Base-by-base conservation (phyloP, 2,329 filamentous ascomycete species). In the Metarhizium sp. region DNA sequence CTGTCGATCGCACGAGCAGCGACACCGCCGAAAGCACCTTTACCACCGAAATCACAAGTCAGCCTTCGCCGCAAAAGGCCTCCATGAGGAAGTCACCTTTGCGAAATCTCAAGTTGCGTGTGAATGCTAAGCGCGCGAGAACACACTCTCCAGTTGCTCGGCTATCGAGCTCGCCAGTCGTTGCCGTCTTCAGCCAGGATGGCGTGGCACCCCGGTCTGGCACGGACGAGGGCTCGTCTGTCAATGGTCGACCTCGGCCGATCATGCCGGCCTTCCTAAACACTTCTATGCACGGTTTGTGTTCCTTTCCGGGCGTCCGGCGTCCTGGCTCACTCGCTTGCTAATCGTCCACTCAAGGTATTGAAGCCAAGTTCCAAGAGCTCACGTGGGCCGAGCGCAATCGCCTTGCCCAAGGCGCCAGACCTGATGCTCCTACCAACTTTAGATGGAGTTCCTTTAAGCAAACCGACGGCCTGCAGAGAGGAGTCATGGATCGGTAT, bases 401-500 rank as follows among this genome's bases (percentile, higher is more conserved):
- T 29, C 76, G 80, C 45, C 57, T 77, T 6, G 63, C 72, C 32
- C 72, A 72, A 53, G 70, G 73, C 25, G 55, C 65, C 10, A 66
- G 69, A 54, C 74, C 75, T 66, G 66, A 70, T 13, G 57, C 53
- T 47, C 59, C 65, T 25, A 57, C 63, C 7, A 64, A 70, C 25
- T 64, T 60, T 53, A 68, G 61, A 60, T 74, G 72, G 72, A 62
- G 62, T 6, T 62, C 63, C 25, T 72, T 66, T 55, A 69, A 69
- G 56, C 71, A 72, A 52, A 57, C 62, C 11, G 68, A 72, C 40
- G 55, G 53, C 5, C 60, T 63, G 42, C 59, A 62, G 53, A 66
- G 64, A 57, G 63, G 62, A 48, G 56, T 61, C 34, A 73, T 92
- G 61, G 95, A 97, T 70, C 85, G 94, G 55, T 99, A 97, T 72